Evolutionary conservation across 1,139 yeast species (phyloP), one percentile per base, ranked within the genome.

Genomic region (Martiniozyma asiatica): DNA sequence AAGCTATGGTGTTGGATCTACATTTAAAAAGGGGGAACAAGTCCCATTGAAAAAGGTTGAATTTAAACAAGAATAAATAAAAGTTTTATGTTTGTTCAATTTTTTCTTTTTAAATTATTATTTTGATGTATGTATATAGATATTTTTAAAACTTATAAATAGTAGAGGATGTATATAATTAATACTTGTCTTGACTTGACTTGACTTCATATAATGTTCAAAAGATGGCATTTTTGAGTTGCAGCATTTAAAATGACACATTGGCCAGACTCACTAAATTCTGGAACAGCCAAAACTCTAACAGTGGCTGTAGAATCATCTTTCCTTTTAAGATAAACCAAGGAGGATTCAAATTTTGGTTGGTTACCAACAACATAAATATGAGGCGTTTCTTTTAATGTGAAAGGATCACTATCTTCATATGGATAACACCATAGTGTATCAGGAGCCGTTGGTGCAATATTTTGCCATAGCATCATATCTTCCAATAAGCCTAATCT

Each of bases 371-470:
- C 82, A 45, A 84, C 72, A 48, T 80, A 84, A 2, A 87, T 74
- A 48, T 84, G 89, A 1, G 98, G 98, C 14, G 81, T 68, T 45
- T 78, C 80, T 5, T 59, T 59, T 20, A 89, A 50, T 3, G 82
- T 65, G 52, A 89, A 85, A 2, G 97, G 97, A 52, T 92, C 98
- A 5, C 50, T 46, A 25, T 75, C 70, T n/a, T 69, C 66, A 47
- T 65, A 87, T 1, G 99, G 97, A 44, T 84, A 85, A 40, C 94
- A 77, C 60, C 81, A 80, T 26, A 89, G 58, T 0, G 99, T 92
- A 47, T 89, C 98, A 1, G 99, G 99, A 1, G 95, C 94, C 0
- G 97, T 85, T 2, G 98, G 98, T 0, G 84, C 77, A 22, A 82
- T 61, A 44, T 82, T 82, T 43, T 84, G 89, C 94, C 96, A 89